Conservation (phyloP, 2,329 filamentous ascomycete genomes). For the Alternaria conjuncta region DNA sequence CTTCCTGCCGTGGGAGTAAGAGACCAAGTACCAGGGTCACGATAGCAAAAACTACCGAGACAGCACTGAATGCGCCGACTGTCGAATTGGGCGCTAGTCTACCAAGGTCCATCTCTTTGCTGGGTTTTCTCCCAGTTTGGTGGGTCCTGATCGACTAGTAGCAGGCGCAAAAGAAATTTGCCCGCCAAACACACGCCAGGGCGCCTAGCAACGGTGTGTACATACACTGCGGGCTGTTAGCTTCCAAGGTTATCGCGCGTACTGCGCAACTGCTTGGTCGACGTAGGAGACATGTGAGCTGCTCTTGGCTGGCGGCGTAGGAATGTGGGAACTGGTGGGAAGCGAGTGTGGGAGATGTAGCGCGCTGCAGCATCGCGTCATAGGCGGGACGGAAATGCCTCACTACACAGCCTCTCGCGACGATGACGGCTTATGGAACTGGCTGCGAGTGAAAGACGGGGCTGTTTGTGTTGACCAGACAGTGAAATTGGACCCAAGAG, state of each 20-base stretch:
- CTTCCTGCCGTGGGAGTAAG: background rate
- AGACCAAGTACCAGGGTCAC: background rate
- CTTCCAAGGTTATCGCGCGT: background rate
- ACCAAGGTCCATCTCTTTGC: background rate
- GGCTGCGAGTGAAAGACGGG: slow-evolving; percentile 14
- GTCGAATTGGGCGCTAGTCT: background rate
- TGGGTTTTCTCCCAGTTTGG: background rate
- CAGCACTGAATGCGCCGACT: background rate
- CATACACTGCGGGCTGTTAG: background rate
- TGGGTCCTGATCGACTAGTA: background rate
- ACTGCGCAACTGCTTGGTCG: background rate
- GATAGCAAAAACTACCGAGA: background rate
- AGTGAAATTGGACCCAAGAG: slow-evolving; percentile 1
- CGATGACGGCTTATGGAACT: slow-evolving; percentile 8
- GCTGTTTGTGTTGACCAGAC: background rate
- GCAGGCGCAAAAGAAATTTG: background rate
- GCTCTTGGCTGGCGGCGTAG: background rate
- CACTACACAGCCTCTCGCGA: slow-evolving; percentile 14
- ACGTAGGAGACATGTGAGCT: background rate
- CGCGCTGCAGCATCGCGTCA: slow-evolving; percentile 29
- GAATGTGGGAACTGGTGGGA: background rate
- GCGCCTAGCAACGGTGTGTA: background rate
- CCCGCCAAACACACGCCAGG: background rate
- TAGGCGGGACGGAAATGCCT: slow-evolving; percentile 12
- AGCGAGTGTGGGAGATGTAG: slow-evolving; percentile 7